Conservation (phyloP, 2,329 filamentous ascomycete genomes). For the Colletotrichum chrysophilum region DNA sequence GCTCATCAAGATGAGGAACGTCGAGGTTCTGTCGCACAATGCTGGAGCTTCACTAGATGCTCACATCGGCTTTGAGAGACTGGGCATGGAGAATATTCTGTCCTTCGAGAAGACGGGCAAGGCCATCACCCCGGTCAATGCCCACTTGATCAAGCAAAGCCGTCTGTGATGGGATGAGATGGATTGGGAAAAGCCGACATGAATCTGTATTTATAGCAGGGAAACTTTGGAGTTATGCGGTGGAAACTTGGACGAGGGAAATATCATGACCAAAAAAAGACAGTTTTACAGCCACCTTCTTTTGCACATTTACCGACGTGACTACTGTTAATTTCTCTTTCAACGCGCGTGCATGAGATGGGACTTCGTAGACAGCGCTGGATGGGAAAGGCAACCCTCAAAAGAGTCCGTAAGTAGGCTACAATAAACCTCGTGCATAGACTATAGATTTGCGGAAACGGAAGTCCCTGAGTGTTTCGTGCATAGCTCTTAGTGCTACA, state of each 20-base stretch:
- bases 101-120: constrained; percentile 6
- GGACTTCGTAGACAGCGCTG: background rate
- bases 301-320: background rate
- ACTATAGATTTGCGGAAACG: accelerated
- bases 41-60: constrained; percentile 16
- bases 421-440: background rate
- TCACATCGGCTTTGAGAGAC: constrained; percentile 14
- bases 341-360: background rate
- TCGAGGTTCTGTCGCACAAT: constrained; percentile 17
- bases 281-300: background rate
- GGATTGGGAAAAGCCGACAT: background rate
- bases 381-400: background rate
- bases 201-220: background rate
- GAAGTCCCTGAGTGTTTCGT: background rate
- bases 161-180: background rate
- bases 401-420: background rate
- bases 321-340: accelerated
- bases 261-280: background rate
- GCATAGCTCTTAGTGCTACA: background rate
- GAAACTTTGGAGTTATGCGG: background rate
- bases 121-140: constrained; percentile 12
- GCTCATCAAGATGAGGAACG: constrained; percentile 14
- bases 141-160: constrained; percentile 15
- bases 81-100: constrained; percentile 17
- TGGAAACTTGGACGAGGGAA: background rate